Percentiles rank a stretch among this genome's conserved stretches.
phyloP scores from a whole-genome alignment of 2,329 filamentous ascomycete species.

The Fusarium xylarioides region DNA sequence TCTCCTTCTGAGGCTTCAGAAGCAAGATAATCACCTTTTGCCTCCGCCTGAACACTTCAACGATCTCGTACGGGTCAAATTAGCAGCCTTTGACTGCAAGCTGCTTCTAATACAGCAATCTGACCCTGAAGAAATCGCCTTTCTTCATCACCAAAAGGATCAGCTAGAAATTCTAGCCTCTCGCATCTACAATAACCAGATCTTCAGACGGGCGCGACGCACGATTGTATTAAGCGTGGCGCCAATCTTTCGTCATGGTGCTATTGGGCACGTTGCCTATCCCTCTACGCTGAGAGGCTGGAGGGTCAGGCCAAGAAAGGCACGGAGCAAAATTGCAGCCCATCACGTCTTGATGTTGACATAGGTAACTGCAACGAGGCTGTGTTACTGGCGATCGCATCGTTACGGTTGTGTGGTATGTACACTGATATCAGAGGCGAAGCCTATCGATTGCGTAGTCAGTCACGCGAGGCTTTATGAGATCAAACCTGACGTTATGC shows the following conservation, averaged over 20 bases:
- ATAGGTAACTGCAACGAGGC: conserved; percentile 4
- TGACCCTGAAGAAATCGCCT: no score
- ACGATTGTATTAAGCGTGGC: conserved; percentile 27
- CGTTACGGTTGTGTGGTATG: not conserved
- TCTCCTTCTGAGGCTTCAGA: no score
- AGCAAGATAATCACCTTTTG: no score
- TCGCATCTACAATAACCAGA: no score
- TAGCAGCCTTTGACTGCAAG: no score
- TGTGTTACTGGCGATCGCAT: conserved; percentile 2
- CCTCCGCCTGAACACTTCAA: no score
- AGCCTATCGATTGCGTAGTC: not conserved
- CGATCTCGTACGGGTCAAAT: no score
- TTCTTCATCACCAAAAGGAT: no score
- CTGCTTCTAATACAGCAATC: no score
- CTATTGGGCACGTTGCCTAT: conserved; percentile 30
- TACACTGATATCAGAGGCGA: conserved; percentile 7
- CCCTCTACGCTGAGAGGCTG: conserved; percentile 31
- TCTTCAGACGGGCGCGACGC: conserved; percentile 14
- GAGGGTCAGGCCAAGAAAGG: conserved; percentile 10
- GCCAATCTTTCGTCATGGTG: conserved; percentile 32
- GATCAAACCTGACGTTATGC: not conserved
- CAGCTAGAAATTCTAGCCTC: no score
- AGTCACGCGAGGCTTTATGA: conserved; percentile 13
- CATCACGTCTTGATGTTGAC: conserved; percentile 4
- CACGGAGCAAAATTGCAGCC: conserved; percentile 1